Conservation (phyloP, 2,329 filamentous ascomycete genomes). For the Aspergillus tubingensis region DNA sequence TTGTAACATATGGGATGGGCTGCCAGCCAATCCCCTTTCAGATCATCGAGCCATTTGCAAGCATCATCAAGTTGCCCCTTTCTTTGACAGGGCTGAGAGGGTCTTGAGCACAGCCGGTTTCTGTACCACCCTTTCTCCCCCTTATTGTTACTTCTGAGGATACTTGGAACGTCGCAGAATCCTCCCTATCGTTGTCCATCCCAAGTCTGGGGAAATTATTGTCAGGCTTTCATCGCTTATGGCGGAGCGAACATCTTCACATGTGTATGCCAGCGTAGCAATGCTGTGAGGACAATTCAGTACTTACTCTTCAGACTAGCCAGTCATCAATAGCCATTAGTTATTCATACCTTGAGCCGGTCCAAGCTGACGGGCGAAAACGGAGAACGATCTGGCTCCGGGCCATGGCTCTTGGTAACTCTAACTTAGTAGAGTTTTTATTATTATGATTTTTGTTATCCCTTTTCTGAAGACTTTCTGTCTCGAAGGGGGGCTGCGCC, state of each 20-base stretch:
- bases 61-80: neutral
- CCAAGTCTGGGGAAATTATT: neutral
- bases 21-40: conserved; percentile 2
- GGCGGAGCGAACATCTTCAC: neutral
- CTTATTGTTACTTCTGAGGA: neutral
- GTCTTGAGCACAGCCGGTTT: neutral
- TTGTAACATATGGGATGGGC: neutral
- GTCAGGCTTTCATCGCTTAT: conserved; percentile 4
- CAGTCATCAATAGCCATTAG: neutral
- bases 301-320: neutral
- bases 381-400: conserved; percentile 9
- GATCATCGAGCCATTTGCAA: neutral
- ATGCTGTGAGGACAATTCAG: neutral
- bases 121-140: no score
- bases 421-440: conserved; percentile 4
- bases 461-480: neutral
- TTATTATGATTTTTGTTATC: conserved; percentile 4
- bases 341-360: neutral
- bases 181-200: neutral
- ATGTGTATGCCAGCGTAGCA: conserved; percentile 7
- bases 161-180: neutral
- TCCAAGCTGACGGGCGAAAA: conserved; percentile 12
- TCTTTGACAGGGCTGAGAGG: neutral
- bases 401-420: conserved; percentile 16
- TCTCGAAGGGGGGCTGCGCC: conserved; percentile 19